A percentile compares a stretch with the other conserved stretches of the same genome.
Conservation (phyloP, 371 early-diverging fungal species). For the Zychaea mexicana region DNA sequence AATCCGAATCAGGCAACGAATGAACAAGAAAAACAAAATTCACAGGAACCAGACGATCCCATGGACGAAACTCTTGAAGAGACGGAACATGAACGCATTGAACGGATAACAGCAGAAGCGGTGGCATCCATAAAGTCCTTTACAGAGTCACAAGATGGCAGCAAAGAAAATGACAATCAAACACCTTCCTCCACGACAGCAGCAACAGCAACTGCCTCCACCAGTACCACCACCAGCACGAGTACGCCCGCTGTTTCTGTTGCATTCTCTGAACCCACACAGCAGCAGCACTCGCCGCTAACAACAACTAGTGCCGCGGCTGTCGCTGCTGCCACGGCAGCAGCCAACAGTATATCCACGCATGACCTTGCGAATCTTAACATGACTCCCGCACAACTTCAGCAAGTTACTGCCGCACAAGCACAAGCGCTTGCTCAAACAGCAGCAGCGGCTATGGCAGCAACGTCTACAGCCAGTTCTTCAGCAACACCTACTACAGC, state of each 20-base stretch:
- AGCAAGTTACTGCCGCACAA: conserved; percentile 36
- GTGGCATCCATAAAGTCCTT: not conserved
- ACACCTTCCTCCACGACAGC: not conserved
- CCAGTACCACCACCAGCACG: not conserved
- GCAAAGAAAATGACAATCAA: not conserved
- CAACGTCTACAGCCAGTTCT: not conserved
- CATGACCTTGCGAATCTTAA: conserved; percentile 7
- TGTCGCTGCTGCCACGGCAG: not conserved
- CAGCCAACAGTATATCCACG: not conserved
- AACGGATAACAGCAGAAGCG: not conserved
- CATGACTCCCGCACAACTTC: conserved; percentile 30
- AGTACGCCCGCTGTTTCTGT: too few relatives aligned
- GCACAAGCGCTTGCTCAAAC: conserved; percentile 34
- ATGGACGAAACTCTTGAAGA: not conserved
- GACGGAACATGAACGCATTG: not conserved
- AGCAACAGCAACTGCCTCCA: not conserved
- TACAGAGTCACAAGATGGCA: conserved; percentile 1
- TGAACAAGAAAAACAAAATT: not conserved
- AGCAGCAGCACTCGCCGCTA: not conserved
- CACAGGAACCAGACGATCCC: conserved; percentile 1
- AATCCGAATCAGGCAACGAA: not conserved
- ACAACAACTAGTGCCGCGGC: not conserved
- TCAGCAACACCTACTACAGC: not conserved
- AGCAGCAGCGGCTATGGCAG: conserved; percentile 32
- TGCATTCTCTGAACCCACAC: not conserved